Evolutionary conservation across 768 basidiomycete species (phyloP).

Genomic region (Suillus variegatus): DNA sequence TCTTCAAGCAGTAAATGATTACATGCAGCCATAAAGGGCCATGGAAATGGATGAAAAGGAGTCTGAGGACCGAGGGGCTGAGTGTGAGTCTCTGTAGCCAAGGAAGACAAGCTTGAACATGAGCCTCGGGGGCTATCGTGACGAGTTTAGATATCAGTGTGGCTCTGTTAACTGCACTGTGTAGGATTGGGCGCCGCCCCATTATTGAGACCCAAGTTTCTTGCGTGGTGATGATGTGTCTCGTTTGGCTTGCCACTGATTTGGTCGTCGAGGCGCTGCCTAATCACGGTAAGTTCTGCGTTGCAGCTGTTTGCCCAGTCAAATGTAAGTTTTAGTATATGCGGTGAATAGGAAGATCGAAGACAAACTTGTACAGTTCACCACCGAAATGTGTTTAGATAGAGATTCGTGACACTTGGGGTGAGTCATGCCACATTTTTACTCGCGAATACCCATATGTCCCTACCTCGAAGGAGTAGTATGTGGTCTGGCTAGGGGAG

Average conservation of each 20-base stretch:
- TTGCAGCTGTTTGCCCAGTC: neutral
- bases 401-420: too few species aligned
- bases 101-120: neutral
- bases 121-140: neutral
- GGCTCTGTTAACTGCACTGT: neutral
- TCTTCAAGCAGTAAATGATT: neutral
- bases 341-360: neutral
- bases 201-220: neutral
- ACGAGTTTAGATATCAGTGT: neutral
- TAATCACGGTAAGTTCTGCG: neutral
- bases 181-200: neutral
- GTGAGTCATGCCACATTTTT: too few species aligned
- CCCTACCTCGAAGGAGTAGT: too few species aligned
- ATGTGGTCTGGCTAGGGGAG: too few species aligned
- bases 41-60: neutral
- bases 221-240: neutral
- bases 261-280: neutral
- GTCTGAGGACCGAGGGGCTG: neutral
- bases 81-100: too few species aligned
- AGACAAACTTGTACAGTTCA: neutral
- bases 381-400: too few species aligned
- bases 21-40: neutral
- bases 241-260: neutral
- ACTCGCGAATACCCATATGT: too few species aligned
- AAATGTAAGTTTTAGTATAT: neutral